These are phyloP conservation scores for Neoboletus subvelutipes DNA, from an alignment of 768 basidiomycete species.

Conservation along the genomic window DNA sequence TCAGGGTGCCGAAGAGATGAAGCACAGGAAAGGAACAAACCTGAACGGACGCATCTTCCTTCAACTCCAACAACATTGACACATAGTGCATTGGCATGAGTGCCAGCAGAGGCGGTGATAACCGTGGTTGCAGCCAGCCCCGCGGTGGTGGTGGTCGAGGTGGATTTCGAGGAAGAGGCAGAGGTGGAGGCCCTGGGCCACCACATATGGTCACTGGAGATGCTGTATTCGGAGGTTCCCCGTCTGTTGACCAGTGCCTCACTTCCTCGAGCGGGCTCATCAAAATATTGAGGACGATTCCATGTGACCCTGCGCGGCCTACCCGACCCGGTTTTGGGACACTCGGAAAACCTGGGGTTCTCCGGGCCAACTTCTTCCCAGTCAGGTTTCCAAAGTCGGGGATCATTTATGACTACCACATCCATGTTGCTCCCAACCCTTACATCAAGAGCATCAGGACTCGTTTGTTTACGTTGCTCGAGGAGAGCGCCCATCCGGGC, in stretches of 20 bases:
- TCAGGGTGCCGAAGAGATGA: neutral
- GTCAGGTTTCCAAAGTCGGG: constrained; percentile 39
- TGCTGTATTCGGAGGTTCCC: constrained; percentile 29
- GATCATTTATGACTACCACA: constrained; percentile 45
- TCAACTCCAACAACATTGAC: neutral
- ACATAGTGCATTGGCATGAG: constrained; percentile 18
- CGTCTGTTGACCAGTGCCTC: constrained; percentile 36
- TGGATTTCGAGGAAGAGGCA: constrained; percentile 14
- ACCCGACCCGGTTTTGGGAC: constrained; percentile 48
- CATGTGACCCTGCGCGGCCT: constrained; percentile 39
- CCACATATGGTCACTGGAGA: constrained; percentile 28
- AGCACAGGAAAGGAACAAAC: neutral
- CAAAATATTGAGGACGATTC: constrained; percentile 28
- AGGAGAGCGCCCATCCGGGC: constrained; percentile 33
- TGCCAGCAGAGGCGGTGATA: constrained; percentile 2
- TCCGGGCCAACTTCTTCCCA: constrained; percentile 54
- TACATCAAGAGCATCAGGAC: constrained; percentile 38
- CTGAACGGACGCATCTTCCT: neutral
- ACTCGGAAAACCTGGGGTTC: constrained; percentile 36
- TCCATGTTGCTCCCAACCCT: constrained; percentile 37
- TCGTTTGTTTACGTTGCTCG: constrained; percentile 45
- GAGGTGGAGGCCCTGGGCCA: constrained; percentile 29
- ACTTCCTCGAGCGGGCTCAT: constrained; percentile 26
- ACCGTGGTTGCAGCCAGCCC: neutral
- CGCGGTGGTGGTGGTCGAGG: constrained; percentile 3